These are phyloP conservation scores for Pseudocercospora musae DNA, from an alignment of 2,329 filamentous ascomycete species.

Conservation along the genomic window DNA sequence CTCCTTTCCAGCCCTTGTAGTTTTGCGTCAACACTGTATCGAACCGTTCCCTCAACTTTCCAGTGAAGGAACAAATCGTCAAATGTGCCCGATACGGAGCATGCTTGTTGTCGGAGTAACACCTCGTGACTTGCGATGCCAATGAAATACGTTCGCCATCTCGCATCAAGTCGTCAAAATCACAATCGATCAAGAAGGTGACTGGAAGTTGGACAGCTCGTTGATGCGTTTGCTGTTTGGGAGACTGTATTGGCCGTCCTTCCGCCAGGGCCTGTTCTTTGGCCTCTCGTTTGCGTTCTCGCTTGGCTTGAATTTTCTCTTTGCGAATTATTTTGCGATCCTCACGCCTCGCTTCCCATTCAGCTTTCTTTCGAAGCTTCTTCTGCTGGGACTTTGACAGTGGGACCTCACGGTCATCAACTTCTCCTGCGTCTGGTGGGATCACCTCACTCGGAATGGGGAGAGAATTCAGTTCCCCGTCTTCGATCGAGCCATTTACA, in stretches of 20 bases:
- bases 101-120: conserved; percentile 81
- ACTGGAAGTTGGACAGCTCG: conserved; percentile 61
- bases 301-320: conserved; percentile 54
- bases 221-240: conserved; percentile 10
- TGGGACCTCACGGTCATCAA: conserved; percentile 17
- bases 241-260: conserved; percentile 9
- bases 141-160: conserved; percentile 83
- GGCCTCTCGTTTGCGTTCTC: conserved; percentile 46
- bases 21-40: conserved; percentile 69
- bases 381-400: conserved; percentile 87
- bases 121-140: conserved; percentile 76
- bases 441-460: not conserved
- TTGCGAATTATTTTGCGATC: conserved; percentile 57
- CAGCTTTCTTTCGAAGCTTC: conserved; percentile 66
- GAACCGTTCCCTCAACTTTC: conserved; percentile 71
- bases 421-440: not conserved
- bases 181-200: conserved; percentile 82
- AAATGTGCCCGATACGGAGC: conserved; percentile 67
- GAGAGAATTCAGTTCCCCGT: not conserved
- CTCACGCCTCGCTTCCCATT: conserved; percentile 70
- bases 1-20: conserved; percentile 75
- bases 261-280: conserved; percentile 25
- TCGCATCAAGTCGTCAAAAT: conserved; percentile 86
- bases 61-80: conserved; percentile 73
- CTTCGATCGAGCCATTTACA: not conserved